A percentile compares a stretch with the other conserved stretches of the same genome.
Conservation (phyloP, 2,329 filamentous ascomycete genomes). For the Amauroascus verrucosus region DNA sequence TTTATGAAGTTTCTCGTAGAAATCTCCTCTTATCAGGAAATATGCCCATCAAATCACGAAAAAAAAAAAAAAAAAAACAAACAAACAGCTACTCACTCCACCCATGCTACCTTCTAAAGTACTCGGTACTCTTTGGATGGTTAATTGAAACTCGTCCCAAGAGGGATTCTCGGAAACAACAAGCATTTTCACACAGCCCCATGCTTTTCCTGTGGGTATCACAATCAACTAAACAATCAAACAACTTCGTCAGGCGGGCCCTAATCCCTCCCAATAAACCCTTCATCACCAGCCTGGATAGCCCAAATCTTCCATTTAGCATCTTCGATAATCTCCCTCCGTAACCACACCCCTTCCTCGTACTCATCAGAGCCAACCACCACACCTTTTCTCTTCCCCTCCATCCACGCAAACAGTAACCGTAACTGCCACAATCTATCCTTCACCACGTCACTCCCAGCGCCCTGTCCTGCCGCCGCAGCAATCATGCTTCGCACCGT, state of each 20-base stretch:
- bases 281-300: slow-evolving; percentile 25
- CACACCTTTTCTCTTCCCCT: slow-evolving; percentile 27
- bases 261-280: background rate
- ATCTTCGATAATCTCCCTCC: slow-evolving; percentile 33
- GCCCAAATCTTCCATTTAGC: slow-evolving; percentile 35
- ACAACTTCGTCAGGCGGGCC: background rate
- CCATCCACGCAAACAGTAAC: slow-evolving; percentile 58
- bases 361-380: slow-evolving; percentile 21
- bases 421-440: slow-evolving; percentile 54
- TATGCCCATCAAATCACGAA: no score
- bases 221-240: background rate
- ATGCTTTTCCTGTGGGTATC: background rate
- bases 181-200: background rate
- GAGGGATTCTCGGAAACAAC: no score
- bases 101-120: no score
- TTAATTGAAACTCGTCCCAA: no score
- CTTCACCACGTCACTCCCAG: slow-evolving; percentile 37
- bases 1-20: no score
- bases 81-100: no score
- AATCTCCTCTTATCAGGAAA: no score
- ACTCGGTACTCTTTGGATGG: no score
- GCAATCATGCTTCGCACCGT: slow-evolving; percentile 30
- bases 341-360: slow-evolving; percentile 29
- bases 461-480: slow-evolving; percentile 25
- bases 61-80: no score